Evolutionary conservation across 345 rosid species (phyloP).

Genomic region (Aethionema arabicum): DNA sequence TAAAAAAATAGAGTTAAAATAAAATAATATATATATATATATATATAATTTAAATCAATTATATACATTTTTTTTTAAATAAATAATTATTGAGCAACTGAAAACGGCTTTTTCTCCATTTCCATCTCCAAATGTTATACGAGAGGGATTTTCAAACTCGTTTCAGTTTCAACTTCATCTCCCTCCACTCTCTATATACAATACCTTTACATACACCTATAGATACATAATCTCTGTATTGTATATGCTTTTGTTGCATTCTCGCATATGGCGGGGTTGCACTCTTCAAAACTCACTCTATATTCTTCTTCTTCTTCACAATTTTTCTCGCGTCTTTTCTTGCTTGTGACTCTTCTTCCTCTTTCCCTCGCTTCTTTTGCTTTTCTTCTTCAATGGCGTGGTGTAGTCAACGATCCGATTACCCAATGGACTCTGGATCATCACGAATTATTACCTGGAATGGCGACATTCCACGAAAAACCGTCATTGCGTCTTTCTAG

Average conservation of each 20-base stretch:
- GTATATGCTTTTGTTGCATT: conserved; percentile 8
- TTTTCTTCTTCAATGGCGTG: conserved; percentile 76
- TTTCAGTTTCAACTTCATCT: conserved; percentile 35
- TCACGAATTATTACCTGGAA: conserved; percentile 70
- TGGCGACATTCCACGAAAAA: conserved; percentile 33
- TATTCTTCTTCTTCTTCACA: conserved; percentile 36
- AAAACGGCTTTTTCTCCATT: conserved; percentile 31
- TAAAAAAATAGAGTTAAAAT: too few relatives aligned
- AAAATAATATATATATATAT: too few relatives aligned
- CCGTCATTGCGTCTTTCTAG: conserved; percentile 21
- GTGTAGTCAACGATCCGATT: conserved; percentile 53
- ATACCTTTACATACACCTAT: background rate
- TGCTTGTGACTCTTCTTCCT: conserved; percentile 59
- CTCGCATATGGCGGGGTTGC: conserved; percentile 53
- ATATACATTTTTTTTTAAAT: background rate
- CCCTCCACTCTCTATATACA: conserved; percentile 19
- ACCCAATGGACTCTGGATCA: conserved; percentile 37
- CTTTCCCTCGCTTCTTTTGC: conserved; percentile 60
- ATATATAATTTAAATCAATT: background rate
- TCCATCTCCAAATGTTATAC: background rate
- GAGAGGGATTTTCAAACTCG: conserved; percentile 17
- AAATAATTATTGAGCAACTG: conserved; percentile 8
- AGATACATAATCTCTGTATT: background rate
- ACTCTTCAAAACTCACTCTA: conserved; percentile 24
- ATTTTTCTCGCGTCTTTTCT: conserved; percentile 47